Percentiles rank a stretch among this genome's conserved stretches.
phyloP scores from a whole-genome alignment of 2,329 filamentous ascomycete species.

The Pseudogymnoascus sp. region DNA sequence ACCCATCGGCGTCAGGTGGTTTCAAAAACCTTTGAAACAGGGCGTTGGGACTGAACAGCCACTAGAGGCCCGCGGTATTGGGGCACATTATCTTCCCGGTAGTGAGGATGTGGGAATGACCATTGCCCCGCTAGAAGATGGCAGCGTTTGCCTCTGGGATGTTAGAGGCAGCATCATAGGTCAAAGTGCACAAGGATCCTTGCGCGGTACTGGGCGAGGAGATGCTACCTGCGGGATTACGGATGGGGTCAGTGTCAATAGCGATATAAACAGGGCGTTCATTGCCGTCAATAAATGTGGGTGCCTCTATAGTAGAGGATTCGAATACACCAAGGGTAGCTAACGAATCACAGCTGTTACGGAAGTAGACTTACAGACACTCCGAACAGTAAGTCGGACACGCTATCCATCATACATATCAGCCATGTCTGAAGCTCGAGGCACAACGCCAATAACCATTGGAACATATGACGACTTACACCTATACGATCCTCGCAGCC shows the following conservation, averaged over 20 bases:
- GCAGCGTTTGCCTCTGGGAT: constrained; percentile 83
- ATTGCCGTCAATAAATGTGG: constrained; percentile 68
- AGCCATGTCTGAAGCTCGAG: constrained; percentile 62
- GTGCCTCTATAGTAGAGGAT: constrained; percentile 19
- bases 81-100: constrained; percentile 51
- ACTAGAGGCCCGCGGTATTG: constrained; percentile 66
- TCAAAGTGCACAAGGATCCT: constrained; percentile 56
- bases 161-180: constrained; percentile 58
- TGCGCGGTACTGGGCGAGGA: constrained; percentile 49
- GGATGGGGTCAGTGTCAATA: constrained; percentile 78
- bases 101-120: constrained; percentile 50
- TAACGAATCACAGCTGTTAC: constrained; percentile 47
- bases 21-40: constrained; percentile 51
- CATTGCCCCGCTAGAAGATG: constrained; percentile 75
- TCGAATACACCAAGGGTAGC: constrained; percentile 1
- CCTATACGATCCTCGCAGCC: constrained; percentile 65
- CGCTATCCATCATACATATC: constrained; percentile 77
- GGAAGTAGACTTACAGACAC: constrained; percentile 70
- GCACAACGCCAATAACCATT: constrained; percentile 67
- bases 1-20: constrained; percentile 67
- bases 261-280: constrained; percentile 57
- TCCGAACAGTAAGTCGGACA: constrained; percentile 60
- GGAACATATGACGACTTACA: constrained; percentile 77
- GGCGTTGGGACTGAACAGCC: constrained; percentile 37
- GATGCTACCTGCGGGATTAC: constrained; percentile 55